These are phyloP conservation scores for Ceratobasidium sp. DNA, from an alignment of 1,284 basidiomycete species.

Conservation along the genomic window DNA sequence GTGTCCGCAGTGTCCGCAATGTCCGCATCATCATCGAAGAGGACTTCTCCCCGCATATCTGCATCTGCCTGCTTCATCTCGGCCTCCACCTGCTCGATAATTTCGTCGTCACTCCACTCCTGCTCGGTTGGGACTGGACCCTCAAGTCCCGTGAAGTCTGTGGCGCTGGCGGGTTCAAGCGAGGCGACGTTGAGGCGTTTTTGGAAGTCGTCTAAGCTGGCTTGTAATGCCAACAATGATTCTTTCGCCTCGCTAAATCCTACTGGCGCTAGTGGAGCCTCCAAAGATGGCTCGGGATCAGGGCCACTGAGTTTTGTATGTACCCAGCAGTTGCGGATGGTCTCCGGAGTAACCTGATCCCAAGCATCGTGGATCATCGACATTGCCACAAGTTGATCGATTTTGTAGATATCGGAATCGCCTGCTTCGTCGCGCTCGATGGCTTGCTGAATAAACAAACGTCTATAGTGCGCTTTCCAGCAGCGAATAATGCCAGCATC, in stretches of 20 bases:
- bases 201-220: not conserved
- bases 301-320: slow-evolving; percentile 22
- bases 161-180: not conserved
- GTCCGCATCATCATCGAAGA: slow-evolving; percentile 5
- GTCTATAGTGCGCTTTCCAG: slow-evolving; percentile 27
- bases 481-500: slow-evolving; percentile 33
- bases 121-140: not conserved
- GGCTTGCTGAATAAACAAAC: slow-evolving; percentile 22
- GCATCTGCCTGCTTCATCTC: slow-evolving; percentile 1
- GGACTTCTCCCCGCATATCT: not conserved
- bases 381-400: slow-evolving; percentile 42
- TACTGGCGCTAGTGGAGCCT: not conserved
- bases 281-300: not conserved
- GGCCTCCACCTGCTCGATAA: not conserved
- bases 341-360: slow-evolving; percentile 14
- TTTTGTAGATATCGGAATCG: slow-evolving; percentile 35
- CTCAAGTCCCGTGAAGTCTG: not conserved
- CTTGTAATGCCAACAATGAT: not conserved
- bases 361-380: slow-evolving; percentile 30
- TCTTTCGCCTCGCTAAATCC: not conserved
- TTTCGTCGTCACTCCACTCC: slow-evolving; percentile 6
- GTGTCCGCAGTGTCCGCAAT: not conserved
- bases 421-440: slow-evolving; percentile 41
- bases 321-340: slow-evolving; percentile 44
- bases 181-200: not conserved